Base-by-base conservation (phyloP, 2,329 filamentous ascomycete genomes). In the Chaetothyriales sp. region DNA sequence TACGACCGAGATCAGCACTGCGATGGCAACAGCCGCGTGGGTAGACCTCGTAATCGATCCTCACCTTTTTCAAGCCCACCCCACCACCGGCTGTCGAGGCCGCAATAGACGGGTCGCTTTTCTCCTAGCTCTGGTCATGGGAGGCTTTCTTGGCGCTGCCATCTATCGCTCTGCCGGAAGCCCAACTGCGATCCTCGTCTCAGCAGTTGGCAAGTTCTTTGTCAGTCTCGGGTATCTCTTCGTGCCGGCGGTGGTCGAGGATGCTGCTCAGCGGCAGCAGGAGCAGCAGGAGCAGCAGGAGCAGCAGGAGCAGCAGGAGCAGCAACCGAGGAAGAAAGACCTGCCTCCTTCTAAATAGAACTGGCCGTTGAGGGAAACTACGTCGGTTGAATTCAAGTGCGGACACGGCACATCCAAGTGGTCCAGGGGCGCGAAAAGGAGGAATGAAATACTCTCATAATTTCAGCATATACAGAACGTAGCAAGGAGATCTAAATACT, bases 11-110 rank as follows among this genome's bases (percentile, higher is more conserved):
- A 81, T 82, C 59, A 79, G 72, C 53, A 82, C 80, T 0, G 78
- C 79, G 22, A 82, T 82, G 77, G 78, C 77, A 0, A 82, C 79
- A 4, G 77, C 79, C 0, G 78, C 79, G 1, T 82, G 76, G 72
- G 69, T 82, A 1, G 78, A 82, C 59, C 61, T 81, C 51, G 63
- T 80, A 49, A 76, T 80, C 50, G 79, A 82, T 61, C 69, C 69
- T 28, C 66, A 67, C 5, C 64, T 82, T 47, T 70, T 78, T 18
- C 64, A 61, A 4, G 7, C 64, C 7, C 59, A 67, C 13, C 81
- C 81, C 59, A 7, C 29, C 8, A 13, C 8, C 29, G 29, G 28
- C 28, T 19, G 10, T 19, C 66, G 73, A 15, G 66, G 72, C 2
- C 65, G 77, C 15, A 77, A 74, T 37, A 66, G 77, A 4, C 65